Evolutionary conservation across 345 rosid species (phyloP).

Genomic region (Chamaenerion angustifolium): DNA sequence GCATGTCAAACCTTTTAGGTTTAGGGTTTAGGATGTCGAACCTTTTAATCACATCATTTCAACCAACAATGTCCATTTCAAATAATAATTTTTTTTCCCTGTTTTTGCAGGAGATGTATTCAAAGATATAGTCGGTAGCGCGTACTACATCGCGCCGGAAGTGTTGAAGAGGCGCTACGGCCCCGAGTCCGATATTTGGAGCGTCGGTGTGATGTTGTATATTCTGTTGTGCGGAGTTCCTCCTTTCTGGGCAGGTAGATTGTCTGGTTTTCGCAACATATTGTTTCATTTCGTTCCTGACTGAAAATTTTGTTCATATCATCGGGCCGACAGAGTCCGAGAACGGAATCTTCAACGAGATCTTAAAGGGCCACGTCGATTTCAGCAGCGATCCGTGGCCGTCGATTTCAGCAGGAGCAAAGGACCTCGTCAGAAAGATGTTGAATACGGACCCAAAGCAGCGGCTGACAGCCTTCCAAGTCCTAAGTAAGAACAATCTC

Average conservation of each 20-base stretch:
- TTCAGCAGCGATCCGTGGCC: constrained; percentile 96
- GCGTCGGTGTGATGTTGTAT: constrained; percentile 84
- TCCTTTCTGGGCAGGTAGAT: constrained; percentile 87
- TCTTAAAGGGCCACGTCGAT: constrained; percentile 63
- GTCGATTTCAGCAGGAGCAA: constrained; percentile 64
- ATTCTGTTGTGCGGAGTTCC: constrained; percentile 91
- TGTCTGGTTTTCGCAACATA: neutral
- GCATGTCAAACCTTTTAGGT: too few species aligned
- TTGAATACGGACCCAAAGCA: constrained; percentile 79
- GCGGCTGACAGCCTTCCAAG: constrained; percentile 78
- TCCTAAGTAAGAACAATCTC: constrained; percentile 54
- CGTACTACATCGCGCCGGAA: constrained; percentile 93
- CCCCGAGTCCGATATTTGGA: constrained; percentile 93
- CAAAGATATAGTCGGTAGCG: constrained; percentile 88
- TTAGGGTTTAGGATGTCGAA: too few species aligned
- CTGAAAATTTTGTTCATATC: too few species aligned
- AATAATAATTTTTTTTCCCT: too few species aligned
- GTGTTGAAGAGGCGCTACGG: constrained; percentile 84
- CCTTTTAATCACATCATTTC: too few species aligned
- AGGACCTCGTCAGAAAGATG: constrained; percentile 91
- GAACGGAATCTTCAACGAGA: constrained; percentile 85
- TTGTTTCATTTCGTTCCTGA: neutral
- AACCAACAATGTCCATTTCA: too few species aligned
- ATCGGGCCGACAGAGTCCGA: constrained; percentile 53
- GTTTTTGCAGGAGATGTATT: constrained; percentile 86